Base-by-base conservation (phyloP, 2,329 filamentous ascomycete species). In the Ascochyta rabiei region DNA sequence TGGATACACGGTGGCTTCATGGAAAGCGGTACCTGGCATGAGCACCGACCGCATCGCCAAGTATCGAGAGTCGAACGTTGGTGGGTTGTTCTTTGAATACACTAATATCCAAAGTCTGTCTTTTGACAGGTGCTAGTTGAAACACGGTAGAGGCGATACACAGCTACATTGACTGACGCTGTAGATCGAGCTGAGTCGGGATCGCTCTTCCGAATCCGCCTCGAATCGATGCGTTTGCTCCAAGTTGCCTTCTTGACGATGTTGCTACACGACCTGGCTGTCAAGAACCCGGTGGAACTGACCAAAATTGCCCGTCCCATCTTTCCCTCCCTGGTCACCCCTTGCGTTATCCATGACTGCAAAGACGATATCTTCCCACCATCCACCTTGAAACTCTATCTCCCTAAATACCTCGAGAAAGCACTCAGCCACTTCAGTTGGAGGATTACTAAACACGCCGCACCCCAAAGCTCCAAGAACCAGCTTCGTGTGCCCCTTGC, bases 381-480 rank as follows among this genome's bases (percentile, higher is more conserved):
- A 88, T 0, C 84, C 84, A 1, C 85, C 84, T 34, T 72, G 63
- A 60, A 89, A 89, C 74, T 90, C 87, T 0, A 57, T 33, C 66
- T 90, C 86, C 26, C 67, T 53, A 49, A 90, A 74, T 30, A 89
- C 85, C 63, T 86, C 81, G 24, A 77, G 68, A 80, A 87, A 91
- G 61, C 86, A 86, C 30, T 75, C 55, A 2, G 84, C 86, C n/a
- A 90, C 83, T 57, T 86, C 84, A 28, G 76, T 72, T 0, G 79
- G 79, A 8, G 88, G 88, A 67, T 90, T 89, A 0, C 62, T 63
- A 68, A 89, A 89, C 0, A 82, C 86, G 3, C 88, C 88, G 62
- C 88, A 91, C 0, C 88, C 88, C 44, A 91, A 67, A 0, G 88
- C 87, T 0, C 88, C 88, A 1, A 91, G 77, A 5, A 91, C 84